Base-by-base conservation (phyloP, 805 yeast genomes). In the Candida xyloterini region DNA sequence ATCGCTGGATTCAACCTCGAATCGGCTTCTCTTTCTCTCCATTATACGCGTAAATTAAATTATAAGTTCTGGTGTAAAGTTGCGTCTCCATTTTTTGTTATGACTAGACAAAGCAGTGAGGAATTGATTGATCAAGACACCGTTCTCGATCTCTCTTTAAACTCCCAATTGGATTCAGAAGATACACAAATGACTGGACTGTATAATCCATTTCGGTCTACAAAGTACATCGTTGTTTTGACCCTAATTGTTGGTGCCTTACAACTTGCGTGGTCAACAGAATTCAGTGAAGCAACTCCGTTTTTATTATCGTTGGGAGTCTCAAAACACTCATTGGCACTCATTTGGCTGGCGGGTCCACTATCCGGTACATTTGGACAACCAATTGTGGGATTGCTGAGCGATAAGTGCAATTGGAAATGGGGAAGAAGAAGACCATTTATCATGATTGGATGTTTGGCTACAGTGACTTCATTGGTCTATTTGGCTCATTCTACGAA, bases 341-440 rank as follows among this genome's bases (percentile, higher is more conserved):
- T 79, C 32, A 71, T 79, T 4, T 79, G 85, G 86, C 68, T 79
- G 15, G 83, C 84, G 1, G 84, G 85, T 2, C 85, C 86, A 0
- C 50, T 78, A 11, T 73, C 81, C 10, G 85, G 85, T 1, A 68
- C 80, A 0, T 47, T 79, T 15, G 82, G 82, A 0, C 85, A 79
- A 56, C 86, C 86, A 0, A 62, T 79, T 4, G 73, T 79, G 27
- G 86, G 86, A 0, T 63, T 76, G 7, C 51, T 75, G 31, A 74
- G 81, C 42, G 86, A 80, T 53, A 68, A 69, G 40, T 70, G 74
- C 26, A 59, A 65, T 40, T 53, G 62, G 32, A 53, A 50, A 23
- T 56, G 59, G 39, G 85, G 85, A 3, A 63, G 82, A 46, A 55
- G 85, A 46, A 59, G 77, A 29, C 81, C 82, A 2, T 78, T 75